Percentiles rank a stretch among this genome's conserved stretches.
These are phyloP conservation scores for Fomitopsis pinicola DNA, from an alignment of 1,284 basidiomycete genomes.

Conservation along the genomic window DNA sequence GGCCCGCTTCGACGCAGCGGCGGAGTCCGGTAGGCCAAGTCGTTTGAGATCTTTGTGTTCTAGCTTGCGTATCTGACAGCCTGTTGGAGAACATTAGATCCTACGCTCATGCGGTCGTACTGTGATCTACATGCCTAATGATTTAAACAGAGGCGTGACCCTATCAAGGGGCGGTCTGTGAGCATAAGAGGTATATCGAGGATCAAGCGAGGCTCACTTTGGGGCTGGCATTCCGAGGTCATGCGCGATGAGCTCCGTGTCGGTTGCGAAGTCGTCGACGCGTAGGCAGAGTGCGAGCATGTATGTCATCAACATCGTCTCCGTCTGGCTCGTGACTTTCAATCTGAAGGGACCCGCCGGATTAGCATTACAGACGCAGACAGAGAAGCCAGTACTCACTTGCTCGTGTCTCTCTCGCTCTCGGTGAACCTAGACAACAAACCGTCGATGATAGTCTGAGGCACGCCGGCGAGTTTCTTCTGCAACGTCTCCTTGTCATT, in stretches of 20 bases:
- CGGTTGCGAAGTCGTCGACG: conserved; percentile 72
- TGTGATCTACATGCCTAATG: conserved; percentile 18
- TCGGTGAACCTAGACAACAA: conserved; percentile 82
- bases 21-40: conserved; percentile 59
- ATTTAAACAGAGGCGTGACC: conserved; percentile 31
- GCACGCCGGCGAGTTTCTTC: conserved; percentile 55
- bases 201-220: conserved; percentile 45
- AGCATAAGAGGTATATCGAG: not conserved
- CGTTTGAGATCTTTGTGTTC: conserved; percentile 59
- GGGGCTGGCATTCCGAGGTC: conserved; percentile 64
- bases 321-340: conserved; percentile 65
- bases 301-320: conserved; percentile 71
- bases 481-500: conserved; percentile 48
- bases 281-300: conserved; percentile 78
- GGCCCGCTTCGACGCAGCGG: conserved; percentile 61
- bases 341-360: conserved; percentile 36
- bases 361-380: not conserved
- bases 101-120: not conserved
- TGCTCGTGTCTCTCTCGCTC: conserved; percentile 52
- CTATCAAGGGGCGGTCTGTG: conserved; percentile 14
- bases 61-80: conserved; percentile 68
- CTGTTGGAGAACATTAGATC: conserved; percentile 27
- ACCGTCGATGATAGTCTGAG: conserved; percentile 66
- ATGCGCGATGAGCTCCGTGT: conserved; percentile 61
- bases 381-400: conserved; percentile 32